Percentiles rank a stretch among this genome's conserved stretches.
phyloP scores from a whole-genome alignment of 2,329 filamentous ascomycete species.

The Penicillium oxalicum region DNA sequence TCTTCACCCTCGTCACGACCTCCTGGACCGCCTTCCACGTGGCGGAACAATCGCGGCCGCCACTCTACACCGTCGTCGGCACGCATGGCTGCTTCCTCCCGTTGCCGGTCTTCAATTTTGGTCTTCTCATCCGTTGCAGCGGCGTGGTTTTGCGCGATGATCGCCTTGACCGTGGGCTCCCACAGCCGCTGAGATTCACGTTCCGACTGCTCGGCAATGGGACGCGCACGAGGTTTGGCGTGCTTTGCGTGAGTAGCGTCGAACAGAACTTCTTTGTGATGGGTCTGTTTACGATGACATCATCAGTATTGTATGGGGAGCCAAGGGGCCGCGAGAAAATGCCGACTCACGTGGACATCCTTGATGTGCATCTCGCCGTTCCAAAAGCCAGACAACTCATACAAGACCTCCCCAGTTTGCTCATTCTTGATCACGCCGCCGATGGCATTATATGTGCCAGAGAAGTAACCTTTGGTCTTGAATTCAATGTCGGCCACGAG shows the following conservation, averaged over 20 bases:
- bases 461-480: slow-evolving; percentile 97
- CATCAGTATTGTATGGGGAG: slow-evolving; percentile 5
- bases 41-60: slow-evolving; percentile 79
- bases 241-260: slow-evolving; percentile 74
- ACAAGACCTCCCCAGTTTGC: slow-evolving; percentile 78
- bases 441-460: slow-evolving; percentile 93
- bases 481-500: slow-evolving; percentile 91
- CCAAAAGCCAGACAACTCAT: slow-evolving; percentile 88
- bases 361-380: slow-evolving; percentile 92
- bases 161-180: slow-evolving; percentile 72
- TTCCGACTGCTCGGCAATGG: slow-evolving; percentile 78
- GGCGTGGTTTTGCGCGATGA: slow-evolving; percentile 80
- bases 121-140: slow-evolving; percentile 91
- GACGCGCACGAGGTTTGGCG: slow-evolving; percentile 65
- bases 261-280: slow-evolving; percentile 84
- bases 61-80: slow-evolving; percentile 76
- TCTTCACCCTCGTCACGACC: slow-evolving; percentile 75
- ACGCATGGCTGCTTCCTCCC: slow-evolving; percentile 77
- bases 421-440: slow-evolving; percentile 86
- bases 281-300: slow-evolving; percentile 54
- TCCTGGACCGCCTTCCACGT: slow-evolving; percentile 63
- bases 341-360: slow-evolving; percentile 54
- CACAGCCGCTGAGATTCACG: slow-evolving; percentile 87
- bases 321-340: not conserved
- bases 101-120: slow-evolving; percentile 87